Evolutionary conservation across 1,139 yeast species (phyloP).

Genomic region (Schwanniomyces etchellsii): DNA sequence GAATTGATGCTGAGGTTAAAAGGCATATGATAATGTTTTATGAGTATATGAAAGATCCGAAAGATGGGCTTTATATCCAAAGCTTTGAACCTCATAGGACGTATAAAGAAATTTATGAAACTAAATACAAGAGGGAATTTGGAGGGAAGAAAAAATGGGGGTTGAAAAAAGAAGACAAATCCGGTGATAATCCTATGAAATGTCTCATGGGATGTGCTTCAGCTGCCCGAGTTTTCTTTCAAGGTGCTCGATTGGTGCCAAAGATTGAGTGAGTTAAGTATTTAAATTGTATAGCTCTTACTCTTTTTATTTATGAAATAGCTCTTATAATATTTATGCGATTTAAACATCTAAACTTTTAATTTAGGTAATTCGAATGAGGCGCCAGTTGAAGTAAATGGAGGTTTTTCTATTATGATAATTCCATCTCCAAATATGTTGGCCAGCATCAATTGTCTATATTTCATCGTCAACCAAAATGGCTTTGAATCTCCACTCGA

Average conservation of each 20-base stretch:
- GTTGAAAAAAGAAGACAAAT: slow-evolving; percentile 43
- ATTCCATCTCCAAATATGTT: slow-evolving; percentile 41
- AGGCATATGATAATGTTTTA: slow-evolving; percentile 51
- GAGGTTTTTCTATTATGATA: slow-evolving; percentile 74
- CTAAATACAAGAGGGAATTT: slow-evolving; percentile 46
- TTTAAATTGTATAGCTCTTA: slow-evolving; percentile 1
- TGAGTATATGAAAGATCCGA: slow-evolving; percentile 53
- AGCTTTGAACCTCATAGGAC: slow-evolving; percentile 57
- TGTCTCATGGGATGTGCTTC: slow-evolving; percentile 61
- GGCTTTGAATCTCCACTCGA: slow-evolving; percentile 27
- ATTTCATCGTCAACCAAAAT: slow-evolving; percentile 75
- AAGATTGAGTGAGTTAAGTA: slow-evolving; percentile 13
- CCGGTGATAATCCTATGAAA: slow-evolving; percentile 38
- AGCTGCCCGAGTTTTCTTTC: slow-evolving; percentile 67
- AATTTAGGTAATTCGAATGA: slow-evolving; percentile 75
- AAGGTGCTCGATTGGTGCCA: slow-evolving; percentile 56
- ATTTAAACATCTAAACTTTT: slow-evolving; percentile 12
- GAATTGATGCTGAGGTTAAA: slow-evolving; percentile 37
- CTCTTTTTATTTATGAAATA: background rate
- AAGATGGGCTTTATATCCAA: slow-evolving; percentile 58
- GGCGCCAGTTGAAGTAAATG: slow-evolving; percentile 47
- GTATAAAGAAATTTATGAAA: slow-evolving; percentile 43
- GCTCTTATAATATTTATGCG: background rate
- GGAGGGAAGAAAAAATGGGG: slow-evolving; percentile 52
- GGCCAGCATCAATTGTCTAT: slow-evolving; percentile 56